These are phyloP conservation scores for Clarireedia homoeocarpa DNA, from an alignment of 2,329 filamentous ascomycete genomes.

Conservation along the genomic window DNA sequence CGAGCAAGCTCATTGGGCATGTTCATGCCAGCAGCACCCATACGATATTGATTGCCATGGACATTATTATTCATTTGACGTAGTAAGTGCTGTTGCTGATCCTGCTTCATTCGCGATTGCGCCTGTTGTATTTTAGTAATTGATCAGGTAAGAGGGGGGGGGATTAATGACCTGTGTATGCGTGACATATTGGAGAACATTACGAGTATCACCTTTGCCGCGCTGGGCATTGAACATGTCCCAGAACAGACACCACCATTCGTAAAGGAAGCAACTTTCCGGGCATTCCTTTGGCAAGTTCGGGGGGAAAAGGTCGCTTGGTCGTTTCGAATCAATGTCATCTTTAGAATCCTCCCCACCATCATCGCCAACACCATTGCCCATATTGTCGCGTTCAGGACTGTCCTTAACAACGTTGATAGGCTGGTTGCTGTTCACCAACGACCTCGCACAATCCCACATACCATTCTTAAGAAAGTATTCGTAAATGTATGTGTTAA, in stretches of 20 bases:
- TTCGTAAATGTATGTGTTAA: slow-evolving; percentile 87
- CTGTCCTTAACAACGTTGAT: slow-evolving; percentile 61
- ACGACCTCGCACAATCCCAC: slow-evolving; percentile 71
- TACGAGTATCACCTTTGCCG: slow-evolving; percentile 52
- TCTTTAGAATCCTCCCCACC: slow-evolving; percentile 75
- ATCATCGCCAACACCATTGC: slow-evolving; percentile 64
- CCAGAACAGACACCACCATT: slow-evolving; percentile 98
- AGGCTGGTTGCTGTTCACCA: slow-evolving; percentile 59
- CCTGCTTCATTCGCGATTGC: slow-evolving; percentile 66
- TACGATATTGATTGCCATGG: slow-evolving; percentile 45
- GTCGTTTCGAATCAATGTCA: slow-evolving; percentile 63
- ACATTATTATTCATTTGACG: slow-evolving; percentile 54
- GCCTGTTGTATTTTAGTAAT: slow-evolving; percentile 37
- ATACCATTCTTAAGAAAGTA: slow-evolving; percentile 83
- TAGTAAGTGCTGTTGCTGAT: slow-evolving; percentile 68
- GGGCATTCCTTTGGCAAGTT: slow-evolving; percentile 56
- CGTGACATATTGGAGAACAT: slow-evolving; percentile 67
- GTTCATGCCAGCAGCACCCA: slow-evolving; percentile 51
- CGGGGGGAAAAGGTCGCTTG: slow-evolving; percentile 71
- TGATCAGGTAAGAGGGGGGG: slow-evolving; percentile 1
- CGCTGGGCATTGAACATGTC: slow-evolving; percentile 86
- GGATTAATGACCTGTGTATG: slow-evolving; percentile 67
- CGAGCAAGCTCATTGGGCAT: slow-evolving; percentile 55
- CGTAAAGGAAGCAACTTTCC: slow-evolving; percentile 81
- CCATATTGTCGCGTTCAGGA: slow-evolving; percentile 59